These are phyloP conservation scores for Suillus fuscotomentosus DNA, from an alignment of 768 basidiomycete genomes.

Conservation along the genomic window DNA sequence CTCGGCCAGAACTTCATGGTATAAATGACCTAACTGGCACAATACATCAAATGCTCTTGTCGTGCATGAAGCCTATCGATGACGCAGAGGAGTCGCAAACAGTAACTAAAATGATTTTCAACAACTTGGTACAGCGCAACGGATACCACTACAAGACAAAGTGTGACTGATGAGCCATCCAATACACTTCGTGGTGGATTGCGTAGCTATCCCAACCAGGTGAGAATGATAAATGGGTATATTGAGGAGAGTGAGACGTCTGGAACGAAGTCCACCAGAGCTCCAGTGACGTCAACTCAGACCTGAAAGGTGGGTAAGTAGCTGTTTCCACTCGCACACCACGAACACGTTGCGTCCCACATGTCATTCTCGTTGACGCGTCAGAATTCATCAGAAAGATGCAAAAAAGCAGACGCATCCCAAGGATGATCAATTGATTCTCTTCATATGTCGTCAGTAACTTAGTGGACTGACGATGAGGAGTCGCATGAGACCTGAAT, in stretches of 20 bases:
- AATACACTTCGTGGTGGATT: not conserved
- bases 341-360: not conserved
- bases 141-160: too few relatives aligned
- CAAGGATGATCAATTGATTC: not conserved
- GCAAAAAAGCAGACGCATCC: not conserved
- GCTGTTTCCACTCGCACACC: not conserved
- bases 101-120: too few relatives aligned
- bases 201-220: not conserved
- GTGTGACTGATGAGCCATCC: too few relatives aligned
- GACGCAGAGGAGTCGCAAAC: too few relatives aligned
- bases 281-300: not conserved
- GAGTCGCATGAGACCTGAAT: not conserved
- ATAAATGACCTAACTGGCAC: too few relatives aligned
- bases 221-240: not conserved
- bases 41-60: too few relatives aligned
- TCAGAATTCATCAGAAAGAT: not conserved
- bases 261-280: not conserved
- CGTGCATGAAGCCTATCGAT: too few relatives aligned
- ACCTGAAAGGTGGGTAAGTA: not conserved
- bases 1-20: too few relatives aligned
- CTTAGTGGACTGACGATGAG: not conserved
- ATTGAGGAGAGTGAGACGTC: not conserved
- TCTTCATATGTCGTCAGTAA: not conserved
- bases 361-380: not conserved
- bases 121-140: too few relatives aligned